phyloP scores from a whole-genome alignment of 2,329 filamentous ascomycete genomes.

The Stagonosporopsis rhizophila region DNA sequence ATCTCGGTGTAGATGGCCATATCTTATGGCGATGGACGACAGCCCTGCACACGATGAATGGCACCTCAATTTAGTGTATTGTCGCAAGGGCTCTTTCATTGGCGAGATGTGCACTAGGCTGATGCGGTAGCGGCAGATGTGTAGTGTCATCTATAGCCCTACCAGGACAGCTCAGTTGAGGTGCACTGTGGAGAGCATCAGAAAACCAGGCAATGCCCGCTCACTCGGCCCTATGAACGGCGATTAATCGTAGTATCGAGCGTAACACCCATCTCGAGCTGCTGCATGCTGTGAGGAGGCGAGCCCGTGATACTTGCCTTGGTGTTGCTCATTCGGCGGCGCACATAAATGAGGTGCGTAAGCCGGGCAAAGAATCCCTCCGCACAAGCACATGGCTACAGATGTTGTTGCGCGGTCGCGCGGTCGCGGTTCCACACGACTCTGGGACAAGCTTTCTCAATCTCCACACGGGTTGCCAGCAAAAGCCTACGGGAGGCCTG shows the following conservation, averaged over 20 bases:
- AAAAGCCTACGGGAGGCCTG: constrained; percentile 38
- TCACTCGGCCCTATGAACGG: not conserved
- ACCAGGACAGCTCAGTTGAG: constrained; percentile 1
- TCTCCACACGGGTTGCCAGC: constrained; percentile 45
- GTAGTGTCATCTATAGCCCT: constrained; percentile 26
- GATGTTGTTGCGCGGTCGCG: constrained; percentile 22
- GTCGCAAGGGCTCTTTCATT: constrained; percentile 5
- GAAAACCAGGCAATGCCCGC: not conserved
- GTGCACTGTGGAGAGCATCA: not conserved
- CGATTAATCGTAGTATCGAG: not conserved
- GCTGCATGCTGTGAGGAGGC: constrained; percentile 18
- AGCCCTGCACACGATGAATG: constrained; percentile 2
- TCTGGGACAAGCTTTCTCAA: constrained; percentile 33
- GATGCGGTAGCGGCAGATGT: constrained; percentile 25
- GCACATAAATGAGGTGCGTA: constrained; percentile 36
- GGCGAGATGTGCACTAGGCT: not conserved
- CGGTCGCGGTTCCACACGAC: constrained; percentile 29
- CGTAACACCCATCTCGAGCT: constrained; percentile 8
- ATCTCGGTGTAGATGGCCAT: not conserved
- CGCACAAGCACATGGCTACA: constrained; percentile 26
- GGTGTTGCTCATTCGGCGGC: constrained; percentile 32
- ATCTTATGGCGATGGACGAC: not conserved
- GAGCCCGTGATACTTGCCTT: constrained; percentile 4
- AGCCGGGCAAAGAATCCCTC: constrained; percentile 46
- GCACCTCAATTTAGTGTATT: constrained; percentile 2